phyloP scores from a whole-genome alignment of 2,329 filamentous ascomycete genomes.

The Cladophialophora chaetospira region DNA sequence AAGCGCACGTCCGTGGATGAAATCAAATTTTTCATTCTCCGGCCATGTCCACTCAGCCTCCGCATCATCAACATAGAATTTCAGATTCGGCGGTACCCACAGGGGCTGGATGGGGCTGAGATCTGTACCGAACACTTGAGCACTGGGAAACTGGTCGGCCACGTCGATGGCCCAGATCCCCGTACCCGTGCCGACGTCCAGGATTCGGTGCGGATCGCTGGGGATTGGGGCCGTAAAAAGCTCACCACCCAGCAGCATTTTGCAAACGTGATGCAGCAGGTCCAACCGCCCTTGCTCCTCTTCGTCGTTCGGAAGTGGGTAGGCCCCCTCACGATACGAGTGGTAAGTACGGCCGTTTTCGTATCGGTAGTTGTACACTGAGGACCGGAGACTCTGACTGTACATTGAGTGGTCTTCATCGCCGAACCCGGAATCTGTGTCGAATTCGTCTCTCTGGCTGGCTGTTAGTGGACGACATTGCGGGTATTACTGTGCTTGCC shows the following conservation, averaged over 20 bases:
- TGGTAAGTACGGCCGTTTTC: constrained; percentile 4
- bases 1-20: constrained; percentile 38
- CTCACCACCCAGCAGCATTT: not conserved
- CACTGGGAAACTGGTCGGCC: not conserved
- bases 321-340: not conserved
- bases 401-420: not conserved
- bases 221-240: constrained; percentile 1
- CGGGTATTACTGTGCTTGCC: not conserved
- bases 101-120: constrained; percentile 41
- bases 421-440: not conserved
- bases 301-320: constrained; percentile 2
- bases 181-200: constrained; percentile 2
- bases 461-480: not conserved
- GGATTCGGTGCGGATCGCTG: not conserved
- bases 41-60: constrained; percentile 35
- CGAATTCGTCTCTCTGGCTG: not conserved
- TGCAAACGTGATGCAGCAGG: constrained; percentile 3
- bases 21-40: constrained; percentile 30
- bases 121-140: constrained; percentile 41
- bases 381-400: not conserved
- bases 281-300: constrained; percentile 3
- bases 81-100: constrained; percentile 35
- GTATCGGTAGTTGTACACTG: constrained; percentile 5
- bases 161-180: not conserved
- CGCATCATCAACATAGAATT: constrained; percentile 39